A percentile compares a stretch with the other conserved stretches of the same genome.
Conservation (phyloP, 2,329 filamentous ascomycete genomes). For the Calonectria hawksworthii region DNA sequence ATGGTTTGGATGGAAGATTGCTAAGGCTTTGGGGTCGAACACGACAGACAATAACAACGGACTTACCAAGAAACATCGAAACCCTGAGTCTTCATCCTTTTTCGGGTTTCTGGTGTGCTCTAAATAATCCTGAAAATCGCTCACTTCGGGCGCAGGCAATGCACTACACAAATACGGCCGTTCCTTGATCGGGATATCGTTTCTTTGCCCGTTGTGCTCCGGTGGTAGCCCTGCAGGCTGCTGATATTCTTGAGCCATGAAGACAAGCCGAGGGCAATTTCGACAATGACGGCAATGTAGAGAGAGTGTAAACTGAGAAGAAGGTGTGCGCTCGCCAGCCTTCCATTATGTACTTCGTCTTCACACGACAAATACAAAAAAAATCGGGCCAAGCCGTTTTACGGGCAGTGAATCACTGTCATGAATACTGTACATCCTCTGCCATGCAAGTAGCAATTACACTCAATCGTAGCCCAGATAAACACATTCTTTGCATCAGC, state of each 20-base stretch:
- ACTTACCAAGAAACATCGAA: conserved; percentile 46
- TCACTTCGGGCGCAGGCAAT: neutral
- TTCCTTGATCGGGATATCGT: neutral
- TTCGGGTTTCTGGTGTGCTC: neutral
- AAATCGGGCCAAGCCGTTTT: neutral
- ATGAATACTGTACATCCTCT: too few relatives aligned
- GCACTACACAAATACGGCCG: neutral
- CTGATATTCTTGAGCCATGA: neutral
- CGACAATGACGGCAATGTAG: neutral
- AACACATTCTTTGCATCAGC: neutral
- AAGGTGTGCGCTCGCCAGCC: neutral
- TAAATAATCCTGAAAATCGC: neutral
- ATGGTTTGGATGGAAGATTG: neutral
- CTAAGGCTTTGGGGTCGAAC: neutral
- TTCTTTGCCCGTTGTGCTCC: neutral
- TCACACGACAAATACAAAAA: neutral
- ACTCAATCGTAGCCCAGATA: neutral
- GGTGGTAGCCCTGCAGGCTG: neutral
- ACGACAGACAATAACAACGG: neutral
- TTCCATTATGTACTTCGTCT: neutral
- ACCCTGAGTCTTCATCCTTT: conserved; percentile 37
- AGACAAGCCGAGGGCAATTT: neutral
- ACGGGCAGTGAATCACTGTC: neutral
- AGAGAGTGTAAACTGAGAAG: neutral
- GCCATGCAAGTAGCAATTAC: neutral